phyloP scores from a whole-genome alignment of 306 rosid genomes.

The Luffa acutangula region DNA sequence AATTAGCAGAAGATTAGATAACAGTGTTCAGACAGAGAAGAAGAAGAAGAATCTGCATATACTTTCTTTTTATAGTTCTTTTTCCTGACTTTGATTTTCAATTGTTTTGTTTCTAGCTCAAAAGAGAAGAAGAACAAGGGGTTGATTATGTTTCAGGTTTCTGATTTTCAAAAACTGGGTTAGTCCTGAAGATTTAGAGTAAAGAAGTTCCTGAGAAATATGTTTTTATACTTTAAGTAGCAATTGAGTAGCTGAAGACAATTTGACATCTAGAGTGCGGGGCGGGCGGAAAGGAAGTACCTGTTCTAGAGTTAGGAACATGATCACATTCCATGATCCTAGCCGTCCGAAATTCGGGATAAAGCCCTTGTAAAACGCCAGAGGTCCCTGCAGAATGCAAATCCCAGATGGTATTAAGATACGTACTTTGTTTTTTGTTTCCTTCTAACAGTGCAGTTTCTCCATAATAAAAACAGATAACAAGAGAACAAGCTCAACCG shows the following conservation, averaged over 20 bases:
- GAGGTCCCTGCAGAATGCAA: conserved; percentile 65
- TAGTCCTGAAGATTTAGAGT: background rate
- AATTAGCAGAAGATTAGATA: background rate
- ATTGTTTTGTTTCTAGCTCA: background rate
- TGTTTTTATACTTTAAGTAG: background rate
- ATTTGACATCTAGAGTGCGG: background rate
- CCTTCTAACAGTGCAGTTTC: background rate
- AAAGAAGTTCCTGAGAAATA: background rate
- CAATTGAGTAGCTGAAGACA: background rate
- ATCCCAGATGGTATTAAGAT: background rate
- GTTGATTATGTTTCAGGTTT: background rate
- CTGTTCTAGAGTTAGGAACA: conserved; percentile 96
- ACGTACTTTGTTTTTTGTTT: background rate
- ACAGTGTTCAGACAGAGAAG: background rate
- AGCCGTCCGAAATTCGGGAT: conserved; percentile 86
- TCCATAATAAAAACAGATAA: background rate
- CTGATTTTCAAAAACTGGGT: background rate
- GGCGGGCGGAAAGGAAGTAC: conserved; percentile 23
- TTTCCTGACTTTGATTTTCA: background rate
- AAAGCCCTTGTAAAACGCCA: conserved; percentile 92
- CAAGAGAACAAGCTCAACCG: background rate
- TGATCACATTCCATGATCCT: conserved; percentile 98
- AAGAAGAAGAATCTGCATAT: background rate
- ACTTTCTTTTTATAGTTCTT: background rate
- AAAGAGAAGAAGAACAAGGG: background rate